Evolutionary conservation across 805 yeast species (phyloP).

Genomic region (Yueomyces sinensis): DNA sequence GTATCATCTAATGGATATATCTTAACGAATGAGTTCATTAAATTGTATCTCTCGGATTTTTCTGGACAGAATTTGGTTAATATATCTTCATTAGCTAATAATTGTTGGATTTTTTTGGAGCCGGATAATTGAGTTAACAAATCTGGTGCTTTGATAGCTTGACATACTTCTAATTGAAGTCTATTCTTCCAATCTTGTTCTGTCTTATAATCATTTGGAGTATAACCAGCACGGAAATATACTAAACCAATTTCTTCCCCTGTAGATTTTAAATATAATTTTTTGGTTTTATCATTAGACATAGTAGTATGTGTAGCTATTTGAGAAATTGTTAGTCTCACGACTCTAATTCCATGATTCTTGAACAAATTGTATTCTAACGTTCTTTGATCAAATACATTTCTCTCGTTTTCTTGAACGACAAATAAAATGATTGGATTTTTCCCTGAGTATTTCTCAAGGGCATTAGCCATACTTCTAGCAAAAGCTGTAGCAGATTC

Average conservation of each 20-base stretch:
- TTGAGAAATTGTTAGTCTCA: constrained; percentile 56
- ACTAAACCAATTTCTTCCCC: constrained; percentile 74
- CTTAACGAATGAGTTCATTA: constrained; percentile 54
- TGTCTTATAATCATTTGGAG: constrained; percentile 63
- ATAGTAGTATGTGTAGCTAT: constrained; percentile 32
- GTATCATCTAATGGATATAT: constrained; percentile 79
- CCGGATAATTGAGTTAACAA: constrained; percentile 84
- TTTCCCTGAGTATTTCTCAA: constrained; percentile 33
- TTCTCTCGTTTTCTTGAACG: constrained; percentile 76
- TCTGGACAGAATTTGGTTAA: constrained; percentile 33
- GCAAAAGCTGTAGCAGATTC: constrained; percentile 52
- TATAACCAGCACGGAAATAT: constrained; percentile 82
- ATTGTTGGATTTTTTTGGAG: constrained; percentile 85
- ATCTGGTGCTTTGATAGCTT: constrained; percentile 87
- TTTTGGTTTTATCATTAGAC: constrained; percentile 25
- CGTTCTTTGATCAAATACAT: constrained; percentile 82
- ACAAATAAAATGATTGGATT: constrained; percentile 57
- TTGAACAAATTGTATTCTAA: constrained; percentile 59
- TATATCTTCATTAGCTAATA: constrained; percentile 45
- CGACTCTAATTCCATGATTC: constrained; percentile 42
- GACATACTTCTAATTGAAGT: constrained; percentile 51
- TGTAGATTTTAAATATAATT: constrained; percentile 39
- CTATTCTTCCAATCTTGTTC: constrained; percentile 72
- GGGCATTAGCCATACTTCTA: constrained; percentile 55
- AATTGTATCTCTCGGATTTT: constrained; percentile 21